Evolutionary conservation across 2,329 filamentous ascomycete species (phyloP).

Genomic region (Epichloe sp.): DNA sequence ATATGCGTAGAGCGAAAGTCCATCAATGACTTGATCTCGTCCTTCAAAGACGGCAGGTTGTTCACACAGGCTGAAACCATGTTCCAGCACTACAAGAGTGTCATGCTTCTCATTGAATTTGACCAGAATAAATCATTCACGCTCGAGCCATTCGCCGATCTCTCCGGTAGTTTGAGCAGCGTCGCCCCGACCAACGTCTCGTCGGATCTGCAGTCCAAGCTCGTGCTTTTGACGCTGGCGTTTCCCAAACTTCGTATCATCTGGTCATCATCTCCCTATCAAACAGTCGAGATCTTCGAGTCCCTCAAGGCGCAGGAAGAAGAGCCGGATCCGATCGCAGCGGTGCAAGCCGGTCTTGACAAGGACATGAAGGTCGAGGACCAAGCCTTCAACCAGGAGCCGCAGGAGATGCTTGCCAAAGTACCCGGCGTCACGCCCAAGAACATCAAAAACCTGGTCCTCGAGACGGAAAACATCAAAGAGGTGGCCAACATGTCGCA

Average conservation of each 20-base stretch:
- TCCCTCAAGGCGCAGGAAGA: conserved; percentile 79
- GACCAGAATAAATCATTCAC: conserved; percentile 96
- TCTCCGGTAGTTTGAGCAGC: conserved; percentile 47
- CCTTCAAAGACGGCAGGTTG: conserved; percentile 80
- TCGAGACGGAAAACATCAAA: conserved; percentile 61
- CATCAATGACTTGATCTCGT: conserved; percentile 78
- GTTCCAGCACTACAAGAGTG: conserved; percentile 80
- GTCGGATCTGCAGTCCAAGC: conserved; percentile 77
- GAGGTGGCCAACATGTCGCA: conserved; percentile 81
- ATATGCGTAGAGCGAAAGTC: conserved; percentile 95
- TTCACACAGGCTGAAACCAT: conserved; percentile 90
- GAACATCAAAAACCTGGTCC: conserved; percentile 58
- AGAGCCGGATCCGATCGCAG: conserved; percentile 81
- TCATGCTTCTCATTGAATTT: conserved; percentile 94
- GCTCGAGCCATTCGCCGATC: conserved; percentile 65
- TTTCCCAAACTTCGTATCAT: conserved; percentile 85
- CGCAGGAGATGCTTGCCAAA: conserved; percentile 78
- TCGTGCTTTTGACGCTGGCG: conserved; percentile 82
- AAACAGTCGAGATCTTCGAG: conserved; percentile 94
- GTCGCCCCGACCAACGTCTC: conserved; percentile 43
- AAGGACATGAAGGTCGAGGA: conserved; percentile 44
- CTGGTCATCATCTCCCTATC: conserved; percentile 86
- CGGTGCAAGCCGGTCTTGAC: conserved; percentile 66
- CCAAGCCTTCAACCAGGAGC: conserved; percentile 67
- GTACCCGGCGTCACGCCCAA: conserved; percentile 77